Evolutionary conservation across 2,329 filamentous ascomycete genomes (phyloP).

Genomic region (Byssochlamys sp.): DNA sequence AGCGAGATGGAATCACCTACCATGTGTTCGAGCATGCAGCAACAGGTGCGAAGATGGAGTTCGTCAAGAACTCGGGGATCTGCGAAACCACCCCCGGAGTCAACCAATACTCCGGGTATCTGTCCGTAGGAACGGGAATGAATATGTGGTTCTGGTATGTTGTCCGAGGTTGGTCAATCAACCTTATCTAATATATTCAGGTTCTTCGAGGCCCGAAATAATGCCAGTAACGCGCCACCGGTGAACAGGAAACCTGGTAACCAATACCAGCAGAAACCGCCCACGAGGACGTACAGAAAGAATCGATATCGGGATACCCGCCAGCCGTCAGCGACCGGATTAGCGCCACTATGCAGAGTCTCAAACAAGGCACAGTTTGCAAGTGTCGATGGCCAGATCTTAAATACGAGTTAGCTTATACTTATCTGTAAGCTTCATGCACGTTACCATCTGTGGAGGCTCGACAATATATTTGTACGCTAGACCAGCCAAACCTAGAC

Average conservation of each 20-base stretch:
- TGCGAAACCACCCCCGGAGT: slow-evolving; percentile 40
- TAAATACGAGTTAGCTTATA: not conserved
- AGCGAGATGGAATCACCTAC: slow-evolving; percentile 31
- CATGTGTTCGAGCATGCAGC: slow-evolving; percentile 42
- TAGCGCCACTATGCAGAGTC: slow-evolving; percentile 25
- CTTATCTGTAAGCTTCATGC: not conserved
- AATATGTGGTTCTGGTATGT: slow-evolving; percentile 38
- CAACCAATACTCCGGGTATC: slow-evolving; percentile 44
- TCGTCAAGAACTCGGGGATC: slow-evolving; percentile 41
- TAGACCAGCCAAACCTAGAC: slow-evolving; percentile 31
- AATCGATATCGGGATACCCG: slow-evolving; percentile 17
- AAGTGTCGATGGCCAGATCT: slow-evolving; percentile 28
- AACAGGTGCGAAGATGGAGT: slow-evolving; percentile 37
- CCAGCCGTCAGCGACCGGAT: slow-evolving; percentile 29
- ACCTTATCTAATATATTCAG: slow-evolving; percentile 24
- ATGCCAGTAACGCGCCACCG: slow-evolving; percentile 30
- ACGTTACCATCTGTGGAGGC: slow-evolving; percentile 22
- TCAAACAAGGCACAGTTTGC: slow-evolving; percentile 25
- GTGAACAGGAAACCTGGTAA: slow-evolving; percentile 22
- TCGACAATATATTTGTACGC: slow-evolving; percentile 26
- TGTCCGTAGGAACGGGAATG: slow-evolving; percentile 37
- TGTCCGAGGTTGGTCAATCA: slow-evolving; percentile 7
- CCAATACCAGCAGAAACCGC: slow-evolving; percentile 18
- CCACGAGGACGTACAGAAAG: slow-evolving; percentile 13
- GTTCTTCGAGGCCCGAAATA: slow-evolving; percentile 46